Evolutionary conservation across 805 yeast species (phyloP).

Genomic region (Yamadazyma sp.): DNA sequence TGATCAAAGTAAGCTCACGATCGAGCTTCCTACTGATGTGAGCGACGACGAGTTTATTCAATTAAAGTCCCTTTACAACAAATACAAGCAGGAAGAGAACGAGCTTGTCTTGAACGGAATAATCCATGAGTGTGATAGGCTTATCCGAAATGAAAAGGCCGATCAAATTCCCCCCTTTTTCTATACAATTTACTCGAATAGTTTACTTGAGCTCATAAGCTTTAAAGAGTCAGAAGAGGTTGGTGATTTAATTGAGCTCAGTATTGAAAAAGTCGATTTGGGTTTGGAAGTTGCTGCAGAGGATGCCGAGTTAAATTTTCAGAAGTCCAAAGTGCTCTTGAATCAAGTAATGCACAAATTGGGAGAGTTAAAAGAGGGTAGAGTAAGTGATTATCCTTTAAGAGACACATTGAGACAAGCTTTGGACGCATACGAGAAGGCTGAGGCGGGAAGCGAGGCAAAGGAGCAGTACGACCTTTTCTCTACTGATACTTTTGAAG

Average conservation of each 20-base stretch:
- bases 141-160: slow-evolving; percentile 48
- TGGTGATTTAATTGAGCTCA: slow-evolving; percentile 51
- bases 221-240: slow-evolving; percentile 42
- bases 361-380: slow-evolving; percentile 21
- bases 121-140: slow-evolving; percentile 87
- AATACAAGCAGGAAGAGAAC: slow-evolving; percentile 56
- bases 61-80: slow-evolving; percentile 67
- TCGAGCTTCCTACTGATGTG: slow-evolving; percentile 67
- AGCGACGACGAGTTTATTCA: slow-evolving; percentile 82
- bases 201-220: slow-evolving; percentile 62
- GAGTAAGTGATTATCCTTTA: not conserved
- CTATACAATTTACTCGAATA: slow-evolving; percentile 71
- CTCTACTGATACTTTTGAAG: slow-evolving; percentile 46
- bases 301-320: slow-evolving; percentile 47
- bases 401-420: slow-evolving; percentile 45
- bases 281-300: slow-evolving; percentile 56
- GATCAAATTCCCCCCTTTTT: slow-evolving; percentile 48
- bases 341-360: slow-evolving; percentile 60
- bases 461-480: slow-evolving; percentile 29
- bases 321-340: slow-evolving; percentile 54
- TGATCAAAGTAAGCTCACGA: slow-evolving; percentile 30
- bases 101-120: slow-evolving; percentile 76
- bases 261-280: slow-evolving; percentile 63
- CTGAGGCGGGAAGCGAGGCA: slow-evolving; percentile 30
- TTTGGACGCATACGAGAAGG: slow-evolving; percentile 45